Base-by-base conservation (phyloP, 441 rosid species). In the Croton laevigatus region DNA sequence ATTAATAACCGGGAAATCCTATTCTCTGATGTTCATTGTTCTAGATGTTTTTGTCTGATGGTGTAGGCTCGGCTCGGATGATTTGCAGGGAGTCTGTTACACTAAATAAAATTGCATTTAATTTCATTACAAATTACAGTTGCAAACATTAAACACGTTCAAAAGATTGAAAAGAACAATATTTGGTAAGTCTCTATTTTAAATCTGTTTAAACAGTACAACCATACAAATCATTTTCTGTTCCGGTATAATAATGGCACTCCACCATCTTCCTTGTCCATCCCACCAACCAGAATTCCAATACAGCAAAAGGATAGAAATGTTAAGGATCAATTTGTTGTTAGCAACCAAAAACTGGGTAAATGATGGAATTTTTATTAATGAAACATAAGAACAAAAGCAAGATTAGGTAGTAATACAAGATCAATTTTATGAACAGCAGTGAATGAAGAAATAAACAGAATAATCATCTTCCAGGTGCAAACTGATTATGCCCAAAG, bases 401-500 rank as follows among this genome's bases (percentile, higher is more conserved):
- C 64, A 74, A 72, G 69, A 59, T 70, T 23, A 19, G 68, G 57
- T 23, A 23, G 68, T 51, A 69, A 62, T 57, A 80, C 81, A 73
- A 55, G 62, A 75, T 75, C 65, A 69, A 69, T 63, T 69, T 27
- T 77, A 70, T 69, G 72, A 73, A 75, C 83, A 83, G 14, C 27
- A 67, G 45, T 45, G 68, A 54, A 44, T n/a, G 66, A 68, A 60
- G 44, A 40, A 63, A 38, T 80, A 71, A 78, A 76, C 62, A 68
- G 73, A 69, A 70, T 65, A 8, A 70, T 65, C 62, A 70, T 65
- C 62, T 20, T 60, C 64, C 44, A 59, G 58, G 52, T 71, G 69
- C 73, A 71, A 75, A 61, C 51, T 52, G 59, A 80, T 67, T 40
- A 58, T 73, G 79, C 71, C 77, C 69, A 74, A 79, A 75, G 76